A percentile compares a stretch with the other conserved stretches of the same genome.
Conservation (phyloP, 2,329 filamentous ascomycete genomes). For the Colletotrichum sojae region DNA sequence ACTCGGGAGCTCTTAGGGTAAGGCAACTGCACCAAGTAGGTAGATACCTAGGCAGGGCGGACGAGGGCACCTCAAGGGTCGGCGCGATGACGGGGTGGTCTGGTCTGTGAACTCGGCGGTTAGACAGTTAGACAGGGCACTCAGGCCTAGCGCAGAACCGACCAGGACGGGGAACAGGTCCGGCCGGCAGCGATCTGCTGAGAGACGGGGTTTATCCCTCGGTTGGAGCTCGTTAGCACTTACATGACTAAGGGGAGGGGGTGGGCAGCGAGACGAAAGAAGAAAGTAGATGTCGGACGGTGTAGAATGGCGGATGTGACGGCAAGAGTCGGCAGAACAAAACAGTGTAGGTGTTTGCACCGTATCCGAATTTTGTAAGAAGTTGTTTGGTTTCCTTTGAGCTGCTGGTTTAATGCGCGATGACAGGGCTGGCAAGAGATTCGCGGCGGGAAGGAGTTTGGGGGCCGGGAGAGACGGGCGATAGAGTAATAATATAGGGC, state of each 20-base stretch:
- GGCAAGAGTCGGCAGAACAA: background rate
- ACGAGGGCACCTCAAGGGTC: constrained; percentile 11
- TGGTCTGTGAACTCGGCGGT: constrained; percentile 34
- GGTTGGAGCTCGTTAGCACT: constrained; percentile 22
- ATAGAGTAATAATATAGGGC: constrained; percentile 38
- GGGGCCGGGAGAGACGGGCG: constrained; percentile 30
- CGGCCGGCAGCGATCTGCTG: constrained; percentile 24
- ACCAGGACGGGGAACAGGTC: constrained; percentile 27
- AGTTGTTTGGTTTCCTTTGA: background rate
- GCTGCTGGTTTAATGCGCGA: constrained; percentile 11
- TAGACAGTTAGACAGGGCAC: constrained; percentile 39
- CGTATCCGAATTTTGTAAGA: too few relatives aligned
- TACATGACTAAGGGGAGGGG: constrained; percentile 26
- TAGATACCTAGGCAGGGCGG: constrained; percentile 1
- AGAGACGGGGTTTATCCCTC: constrained; percentile 31
- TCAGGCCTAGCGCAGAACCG: constrained; percentile 24
- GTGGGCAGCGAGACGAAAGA: constrained; percentile 6
- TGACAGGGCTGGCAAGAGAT: constrained; percentile 12
- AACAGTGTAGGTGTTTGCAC: background rate
- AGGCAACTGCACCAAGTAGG: background rate
- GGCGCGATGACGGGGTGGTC: constrained; percentile 31
- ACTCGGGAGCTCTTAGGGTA: constrained; percentile 14
- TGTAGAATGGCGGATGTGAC: background rate
- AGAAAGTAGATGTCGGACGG: constrained; percentile 17
- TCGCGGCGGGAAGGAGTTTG: constrained; percentile 30